phyloP scores from a whole-genome alignment of 176 grass and related monocot genomes.

The Typha latifolia region DNA sequence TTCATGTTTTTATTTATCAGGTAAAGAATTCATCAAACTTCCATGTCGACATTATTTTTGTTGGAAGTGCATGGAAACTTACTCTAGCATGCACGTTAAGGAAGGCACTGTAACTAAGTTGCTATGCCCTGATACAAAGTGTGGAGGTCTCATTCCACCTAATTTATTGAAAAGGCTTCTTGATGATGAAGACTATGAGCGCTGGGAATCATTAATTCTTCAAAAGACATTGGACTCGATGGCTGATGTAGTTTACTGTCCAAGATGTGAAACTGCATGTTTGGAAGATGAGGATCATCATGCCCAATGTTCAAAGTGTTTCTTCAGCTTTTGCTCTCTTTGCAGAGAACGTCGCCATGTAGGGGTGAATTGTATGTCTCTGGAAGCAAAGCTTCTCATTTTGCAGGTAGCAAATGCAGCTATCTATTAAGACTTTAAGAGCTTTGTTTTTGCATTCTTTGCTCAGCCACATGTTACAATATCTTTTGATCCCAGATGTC shows the following conservation, averaged over 20 bases:
- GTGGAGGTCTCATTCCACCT: constrained; percentile 45
- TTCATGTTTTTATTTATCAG: constrained; percentile 28
- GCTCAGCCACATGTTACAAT: too few species aligned
- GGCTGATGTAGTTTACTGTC: constrained; percentile 68
- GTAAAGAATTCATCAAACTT: constrained; percentile 60
- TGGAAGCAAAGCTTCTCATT: constrained; percentile 46
- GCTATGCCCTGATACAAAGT: constrained; percentile 61
- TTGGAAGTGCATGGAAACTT: constrained; percentile 68
- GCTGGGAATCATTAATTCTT: constrained; percentile 63
- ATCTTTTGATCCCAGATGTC: too few species aligned
- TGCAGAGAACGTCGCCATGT: constrained; percentile 69
- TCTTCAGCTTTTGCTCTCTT: constrained; percentile 73
- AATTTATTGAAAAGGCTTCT: constrained; percentile 58
- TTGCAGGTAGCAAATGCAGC: constrained; percentile 43
- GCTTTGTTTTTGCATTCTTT: constrained; percentile 3
- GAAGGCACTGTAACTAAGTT: constrained; percentile 65
- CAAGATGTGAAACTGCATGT: constrained; percentile 70
- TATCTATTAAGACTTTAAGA: background rate
- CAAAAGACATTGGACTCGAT: constrained; percentile 69
- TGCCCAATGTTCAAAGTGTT: constrained; percentile 68
- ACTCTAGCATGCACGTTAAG: constrained; percentile 56
- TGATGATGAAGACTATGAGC: constrained; percentile 50
- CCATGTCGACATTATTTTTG: constrained; percentile 80
- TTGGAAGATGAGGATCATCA: constrained; percentile 61
- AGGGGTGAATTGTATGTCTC: constrained; percentile 47